phyloP scores from a whole-genome alignment of 208 protist genomes.

The Leishmania aethiopica region DNA sequence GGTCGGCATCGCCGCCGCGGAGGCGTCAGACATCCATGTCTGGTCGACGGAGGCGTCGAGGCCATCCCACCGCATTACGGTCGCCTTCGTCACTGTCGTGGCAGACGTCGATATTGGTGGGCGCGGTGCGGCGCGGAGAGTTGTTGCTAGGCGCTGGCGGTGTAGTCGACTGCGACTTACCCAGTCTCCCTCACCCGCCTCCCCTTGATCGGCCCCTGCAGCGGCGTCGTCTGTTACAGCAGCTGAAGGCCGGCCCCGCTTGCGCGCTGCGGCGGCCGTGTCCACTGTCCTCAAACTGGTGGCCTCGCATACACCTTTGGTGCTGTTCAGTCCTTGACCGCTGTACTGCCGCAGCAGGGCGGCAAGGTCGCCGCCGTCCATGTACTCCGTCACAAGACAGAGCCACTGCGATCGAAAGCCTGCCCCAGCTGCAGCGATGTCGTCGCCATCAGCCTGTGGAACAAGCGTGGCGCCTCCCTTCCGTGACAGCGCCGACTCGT shows the following conservation, averaged over 20 bases:
- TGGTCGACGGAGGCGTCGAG: background rate
- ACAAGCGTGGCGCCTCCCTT: background rate
- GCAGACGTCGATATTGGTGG: background rate
- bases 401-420: conserved; percentile 37
- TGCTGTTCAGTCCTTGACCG: background rate
- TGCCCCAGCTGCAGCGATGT: background rate
- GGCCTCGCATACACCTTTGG: background rate
- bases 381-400: conserved; percentile 89
- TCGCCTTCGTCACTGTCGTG: background rate
- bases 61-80: background rate
- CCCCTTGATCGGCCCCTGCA: background rate
- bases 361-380: conserved; percentile 80
- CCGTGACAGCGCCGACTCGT: background rate
- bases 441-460: background rate
- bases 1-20: conserved; percentile 13
- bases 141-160: conserved; percentile 7
- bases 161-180: conserved; percentile 7
- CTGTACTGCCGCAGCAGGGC: conserved; percentile 27
- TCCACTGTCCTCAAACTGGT: background rate
- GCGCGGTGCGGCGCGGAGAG: background rate
- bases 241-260: background rate
- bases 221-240: background rate
- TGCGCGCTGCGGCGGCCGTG: background rate
- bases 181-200: background rate
- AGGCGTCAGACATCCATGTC: conserved; percentile 25